Conservation (phyloP, 805 yeast species). For the Yamadazyma laniorum region DNA sequence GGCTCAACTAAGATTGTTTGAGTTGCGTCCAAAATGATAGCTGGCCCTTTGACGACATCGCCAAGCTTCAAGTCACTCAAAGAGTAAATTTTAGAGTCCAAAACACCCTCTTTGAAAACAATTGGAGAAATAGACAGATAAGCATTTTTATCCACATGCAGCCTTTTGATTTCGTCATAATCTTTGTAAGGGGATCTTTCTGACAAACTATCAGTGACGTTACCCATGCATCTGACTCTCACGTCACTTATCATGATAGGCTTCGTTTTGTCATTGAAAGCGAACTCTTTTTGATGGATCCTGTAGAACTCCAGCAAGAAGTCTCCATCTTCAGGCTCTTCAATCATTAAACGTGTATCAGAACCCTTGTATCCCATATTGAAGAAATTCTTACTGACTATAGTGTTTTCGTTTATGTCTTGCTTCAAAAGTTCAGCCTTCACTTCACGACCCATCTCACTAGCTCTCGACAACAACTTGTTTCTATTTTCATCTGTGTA, state of each 20-base stretch:
- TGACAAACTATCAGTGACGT: slow-evolving; percentile 34
- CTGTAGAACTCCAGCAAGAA: slow-evolving; percentile 48
- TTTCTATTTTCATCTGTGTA: slow-evolving; percentile 24
- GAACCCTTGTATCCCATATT: slow-evolving; percentile 24
- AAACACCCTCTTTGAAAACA: slow-evolving; percentile 46
- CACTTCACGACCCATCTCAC: slow-evolving; percentile 11
- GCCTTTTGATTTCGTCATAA: slow-evolving; percentile 15
- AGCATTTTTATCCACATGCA: slow-evolving; percentile 1
- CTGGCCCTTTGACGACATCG: slow-evolving; percentile 34
- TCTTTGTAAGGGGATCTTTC: slow-evolving; percentile 52
- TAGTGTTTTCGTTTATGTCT: slow-evolving; percentile 12
- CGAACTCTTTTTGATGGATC: slow-evolving; percentile 69
- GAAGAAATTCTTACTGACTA: slow-evolving; percentile 13
- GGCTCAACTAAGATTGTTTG: slow-evolving; percentile 80
- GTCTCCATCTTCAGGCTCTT: slow-evolving; percentile 20
- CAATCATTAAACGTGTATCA: slow-evolving; percentile 27
- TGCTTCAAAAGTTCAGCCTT: slow-evolving; percentile 13
- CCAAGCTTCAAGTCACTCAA: slow-evolving; percentile 57
- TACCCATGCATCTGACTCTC: slow-evolving; percentile 69
- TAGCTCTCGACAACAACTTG: slow-evolving; percentile 17
- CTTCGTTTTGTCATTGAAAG: slow-evolving; percentile 55
- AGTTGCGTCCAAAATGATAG: slow-evolving; percentile 68
- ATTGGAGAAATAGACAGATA: slow-evolving; percentile 4
- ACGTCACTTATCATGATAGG: slow-evolving; percentile 67
- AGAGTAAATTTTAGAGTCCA: slow-evolving; percentile 46